A percentile compares a stretch with the other conserved stretches of the same genome.
Evolutionary conservation across 2,329 filamentous ascomycete species (phyloP).

Genomic region (Trichoderma hamatum): DNA sequence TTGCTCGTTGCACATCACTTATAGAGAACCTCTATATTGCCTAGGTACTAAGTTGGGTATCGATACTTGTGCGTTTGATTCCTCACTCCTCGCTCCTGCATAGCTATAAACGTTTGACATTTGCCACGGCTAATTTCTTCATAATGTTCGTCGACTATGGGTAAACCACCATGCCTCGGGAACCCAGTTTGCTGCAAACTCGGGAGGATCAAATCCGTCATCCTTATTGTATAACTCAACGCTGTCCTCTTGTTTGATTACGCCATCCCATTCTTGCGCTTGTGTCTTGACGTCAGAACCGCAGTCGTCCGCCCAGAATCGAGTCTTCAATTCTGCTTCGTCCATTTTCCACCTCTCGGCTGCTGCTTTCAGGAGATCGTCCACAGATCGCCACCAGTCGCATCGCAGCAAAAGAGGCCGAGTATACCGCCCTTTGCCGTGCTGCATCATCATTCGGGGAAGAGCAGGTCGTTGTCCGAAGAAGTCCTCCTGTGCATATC

Average conservation of each 20-base stretch:
- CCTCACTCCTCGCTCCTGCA: not conserved
- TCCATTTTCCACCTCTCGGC: slow-evolving; percentile 13
- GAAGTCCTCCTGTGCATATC: slow-evolving; percentile 20
- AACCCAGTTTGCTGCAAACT: not conserved
- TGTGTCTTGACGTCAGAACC: not conserved
- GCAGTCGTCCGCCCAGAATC: slow-evolving; percentile 22
- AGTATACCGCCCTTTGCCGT: slow-evolving; percentile 8
- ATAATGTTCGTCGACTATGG: not conserved
- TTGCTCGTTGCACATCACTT: not conserved
- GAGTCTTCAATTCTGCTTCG: slow-evolving; percentile 7
- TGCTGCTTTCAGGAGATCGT: slow-evolving; percentile 26
- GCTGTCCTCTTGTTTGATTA: not conserved
- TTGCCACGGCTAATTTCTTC: not conserved
- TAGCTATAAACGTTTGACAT: not conserved
- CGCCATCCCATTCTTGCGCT: not conserved
- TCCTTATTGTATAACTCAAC: not conserved
- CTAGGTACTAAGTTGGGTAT: slow-evolving; percentile 9
- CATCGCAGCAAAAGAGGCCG: slow-evolving; percentile 24
- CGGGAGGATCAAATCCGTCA: slow-evolving; percentile 13
- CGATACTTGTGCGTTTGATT: not conserved
- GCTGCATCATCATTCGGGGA: slow-evolving; percentile 4
- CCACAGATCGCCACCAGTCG: slow-evolving; percentile 28
- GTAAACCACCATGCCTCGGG: not conserved
- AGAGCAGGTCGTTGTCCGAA: slow-evolving; percentile 20
- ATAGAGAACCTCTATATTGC: slow-evolving; percentile 1